Conservation (phyloP, 768 basidiomycete genomes). For the Tricholoma bakamatsutake region DNA sequence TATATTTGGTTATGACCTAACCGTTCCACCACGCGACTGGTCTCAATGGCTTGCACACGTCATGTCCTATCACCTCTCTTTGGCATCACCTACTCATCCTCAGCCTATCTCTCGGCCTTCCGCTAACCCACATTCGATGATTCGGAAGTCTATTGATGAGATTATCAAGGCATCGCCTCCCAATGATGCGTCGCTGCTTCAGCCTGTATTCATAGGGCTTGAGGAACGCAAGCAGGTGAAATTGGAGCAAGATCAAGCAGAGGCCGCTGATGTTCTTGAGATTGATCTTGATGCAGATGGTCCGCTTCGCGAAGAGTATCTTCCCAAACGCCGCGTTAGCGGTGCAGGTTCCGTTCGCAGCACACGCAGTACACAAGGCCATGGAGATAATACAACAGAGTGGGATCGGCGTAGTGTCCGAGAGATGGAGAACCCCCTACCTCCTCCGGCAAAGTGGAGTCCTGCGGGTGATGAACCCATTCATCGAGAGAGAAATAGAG, state of each 20-base stretch:
- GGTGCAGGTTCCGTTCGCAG: constrained; percentile 21
- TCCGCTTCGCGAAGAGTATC: constrained; percentile 74
- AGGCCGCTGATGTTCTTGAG: constrained; percentile 48
- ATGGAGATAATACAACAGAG: constrained; percentile 1
- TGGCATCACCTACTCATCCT: constrained; percentile 52
- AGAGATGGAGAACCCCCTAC: constrained; percentile 33
- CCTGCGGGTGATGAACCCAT: constrained; percentile 77
- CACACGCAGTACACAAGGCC: constrained; percentile 5
- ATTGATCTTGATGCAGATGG: constrained; percentile 83
- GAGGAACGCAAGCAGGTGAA: constrained; percentile 58
- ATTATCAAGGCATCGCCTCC: constrained; percentile 47
- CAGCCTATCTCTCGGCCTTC: constrained; percentile 80
- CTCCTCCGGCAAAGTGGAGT: constrained; percentile 79
- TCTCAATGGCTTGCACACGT: constrained; percentile 65
- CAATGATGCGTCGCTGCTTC: constrained; percentile 30
- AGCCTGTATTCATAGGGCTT: constrained; percentile 68
- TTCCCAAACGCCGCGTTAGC: constrained; percentile 62
- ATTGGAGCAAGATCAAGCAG: constrained; percentile 36
- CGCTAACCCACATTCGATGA: constrained; percentile 60
- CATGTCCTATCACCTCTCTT: constrained; percentile 56
- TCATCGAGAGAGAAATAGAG: constrained; percentile 44
- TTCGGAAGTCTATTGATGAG: constrained; percentile 66
- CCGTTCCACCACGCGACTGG: constrained; percentile 61
- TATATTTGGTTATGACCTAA: constrained; percentile 65
- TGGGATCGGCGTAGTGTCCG: constrained; percentile 12